Evolutionary conservation across 2,329 filamentous ascomycete species (phyloP).

Genomic region (Fusarium musae): DNA sequence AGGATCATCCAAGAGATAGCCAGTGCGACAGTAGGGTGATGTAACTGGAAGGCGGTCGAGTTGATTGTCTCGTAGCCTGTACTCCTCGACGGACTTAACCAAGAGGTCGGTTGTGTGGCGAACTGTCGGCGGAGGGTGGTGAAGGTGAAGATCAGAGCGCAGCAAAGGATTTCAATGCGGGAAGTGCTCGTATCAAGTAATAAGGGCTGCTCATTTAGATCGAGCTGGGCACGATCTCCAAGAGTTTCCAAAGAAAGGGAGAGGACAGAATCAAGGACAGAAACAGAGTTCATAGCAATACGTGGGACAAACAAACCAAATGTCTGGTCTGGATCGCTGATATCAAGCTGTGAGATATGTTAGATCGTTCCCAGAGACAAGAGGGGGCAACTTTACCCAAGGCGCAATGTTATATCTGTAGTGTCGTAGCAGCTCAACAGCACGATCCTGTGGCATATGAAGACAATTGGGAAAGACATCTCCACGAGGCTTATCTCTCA

Average conservation of each 20-base stretch:
- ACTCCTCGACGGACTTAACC: constrained; percentile 34
- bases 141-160: constrained; percentile 26
- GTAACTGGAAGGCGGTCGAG: constrained; percentile 25
- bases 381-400: constrained; percentile 50
- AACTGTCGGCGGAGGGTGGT: constrained; percentile 26
- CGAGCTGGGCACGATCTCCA: constrained; percentile 12
- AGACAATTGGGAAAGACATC: constrained; percentile 40
- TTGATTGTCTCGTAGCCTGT: constrained; percentile 24
- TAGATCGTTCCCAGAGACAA: not conserved
- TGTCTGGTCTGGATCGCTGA: constrained; percentile 53
- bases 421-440: constrained; percentile 52
- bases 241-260: constrained; percentile 37
- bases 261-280: constrained; percentile 45
- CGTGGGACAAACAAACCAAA: constrained; percentile 54
- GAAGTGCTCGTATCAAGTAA: constrained; percentile 14
- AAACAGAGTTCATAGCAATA: constrained; percentile 42
- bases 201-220: constrained; percentile 7
- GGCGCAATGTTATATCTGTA: constrained; percentile 58
- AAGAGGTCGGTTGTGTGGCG: constrained; percentile 31
- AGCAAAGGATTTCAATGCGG: constrained; percentile 8
- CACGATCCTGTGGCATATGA: constrained; percentile 41
- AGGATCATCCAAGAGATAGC: constrained; percentile 43
- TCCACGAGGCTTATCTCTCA: constrained; percentile 1
- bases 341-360: constrained; percentile 51
- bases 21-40: constrained; percentile 23